Percentiles rank a stretch among this genome's conserved stretches.
These are phyloP conservation scores for Vitis cinerea DNA, from an alignment of 164 flowering plant species.

Conservation along the genomic window DNA sequence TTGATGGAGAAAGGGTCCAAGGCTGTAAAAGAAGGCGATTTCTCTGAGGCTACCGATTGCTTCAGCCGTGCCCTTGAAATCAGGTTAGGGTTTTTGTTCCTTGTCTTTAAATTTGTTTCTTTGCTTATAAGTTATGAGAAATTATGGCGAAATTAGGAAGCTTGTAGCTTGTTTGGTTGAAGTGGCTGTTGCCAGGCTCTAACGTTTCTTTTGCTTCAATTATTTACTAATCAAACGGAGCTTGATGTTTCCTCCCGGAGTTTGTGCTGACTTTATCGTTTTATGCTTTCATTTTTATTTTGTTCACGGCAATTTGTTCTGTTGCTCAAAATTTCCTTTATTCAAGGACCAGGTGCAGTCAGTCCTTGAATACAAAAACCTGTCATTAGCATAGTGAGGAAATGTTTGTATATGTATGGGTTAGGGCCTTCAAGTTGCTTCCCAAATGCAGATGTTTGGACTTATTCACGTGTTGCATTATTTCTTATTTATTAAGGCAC, in stretches of 20 bases:
- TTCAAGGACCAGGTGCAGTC: neutral
- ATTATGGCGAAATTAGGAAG: neutral
- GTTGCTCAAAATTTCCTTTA: neutral
- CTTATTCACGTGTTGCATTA: too few species aligned
- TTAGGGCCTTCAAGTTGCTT: neutral
- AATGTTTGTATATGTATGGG: neutral
- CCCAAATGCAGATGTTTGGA: too few species aligned
- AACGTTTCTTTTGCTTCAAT: neutral
- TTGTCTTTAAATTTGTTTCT: neutral
- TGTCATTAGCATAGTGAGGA: neutral
- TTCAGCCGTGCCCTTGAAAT: constrained; percentile 95
- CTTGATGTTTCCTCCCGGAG: too few species aligned
- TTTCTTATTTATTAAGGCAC: too few species aligned
- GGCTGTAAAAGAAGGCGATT: constrained; percentile 57
- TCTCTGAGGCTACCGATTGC: constrained; percentile 65
- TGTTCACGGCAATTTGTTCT: too few species aligned
- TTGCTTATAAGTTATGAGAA: neutral
- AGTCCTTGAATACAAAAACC: neutral
- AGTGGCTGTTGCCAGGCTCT: neutral
- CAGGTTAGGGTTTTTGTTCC: constrained; percentile 46
- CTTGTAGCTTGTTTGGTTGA: neutral
- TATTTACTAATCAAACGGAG: neutral
- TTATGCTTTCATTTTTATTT: too few species aligned
- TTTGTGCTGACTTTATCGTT: too few species aligned
- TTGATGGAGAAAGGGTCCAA: constrained; percentile 60